These are phyloP conservation scores for Metschnikowia proteae DNA, from an alignment of 805 yeast species.

Conservation along the genomic window DNA sequence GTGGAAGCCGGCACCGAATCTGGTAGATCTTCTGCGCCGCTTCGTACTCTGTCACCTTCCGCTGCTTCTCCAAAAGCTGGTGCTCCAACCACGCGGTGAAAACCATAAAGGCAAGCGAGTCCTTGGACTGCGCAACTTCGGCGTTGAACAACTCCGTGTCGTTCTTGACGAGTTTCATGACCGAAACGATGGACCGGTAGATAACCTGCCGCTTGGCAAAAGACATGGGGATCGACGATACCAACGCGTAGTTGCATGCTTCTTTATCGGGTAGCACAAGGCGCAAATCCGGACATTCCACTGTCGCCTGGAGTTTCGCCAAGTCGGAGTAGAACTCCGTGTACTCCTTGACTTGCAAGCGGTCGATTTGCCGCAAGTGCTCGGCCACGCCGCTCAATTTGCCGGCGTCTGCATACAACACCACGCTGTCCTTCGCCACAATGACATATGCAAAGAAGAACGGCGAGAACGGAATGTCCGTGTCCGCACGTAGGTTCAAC, in stretches of 20 bases:
- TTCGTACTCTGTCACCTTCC: slow-evolving; percentile 54
- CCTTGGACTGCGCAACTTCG: slow-evolving; percentile 72
- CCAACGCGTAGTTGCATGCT: slow-evolving; percentile 31
- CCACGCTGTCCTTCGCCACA: slow-evolving; percentile 31
- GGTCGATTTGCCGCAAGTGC: slow-evolving; percentile 26
- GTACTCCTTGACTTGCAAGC: slow-evolving; percentile 48
- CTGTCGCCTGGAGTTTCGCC: slow-evolving; percentile 22
- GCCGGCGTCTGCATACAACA: slow-evolving; percentile 52
- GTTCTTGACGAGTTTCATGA: slow-evolving; percentile 76
- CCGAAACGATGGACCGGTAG: slow-evolving; percentile 31
- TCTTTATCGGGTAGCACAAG: slow-evolving; percentile 33
- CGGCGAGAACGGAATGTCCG: slow-evolving; percentile 81
- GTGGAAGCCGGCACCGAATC: slow-evolving; percentile 50
- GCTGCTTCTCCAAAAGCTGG: slow-evolving; percentile 38
- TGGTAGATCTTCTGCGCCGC: slow-evolving; percentile 59
- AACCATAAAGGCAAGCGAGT: slow-evolving; percentile 71
- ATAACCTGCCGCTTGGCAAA: slow-evolving; percentile 22
- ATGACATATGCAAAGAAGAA: slow-evolving; percentile 72
- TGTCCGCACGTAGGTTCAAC: slow-evolving; percentile 70
- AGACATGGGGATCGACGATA: slow-evolving; percentile 28
- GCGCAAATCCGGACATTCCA: slow-evolving; percentile 13
- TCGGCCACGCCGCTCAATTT: slow-evolving; percentile 33
- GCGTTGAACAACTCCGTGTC: slow-evolving; percentile 67
- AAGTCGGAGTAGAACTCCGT: slow-evolving; percentile 57
- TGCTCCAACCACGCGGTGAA: slow-evolving; percentile 82